Percentiles rank a stretch among this genome's conserved stretches.
phyloP scores from a whole-genome alignment of 2,329 filamentous ascomycete species.

The Aureobasidium pullulans region DNA sequence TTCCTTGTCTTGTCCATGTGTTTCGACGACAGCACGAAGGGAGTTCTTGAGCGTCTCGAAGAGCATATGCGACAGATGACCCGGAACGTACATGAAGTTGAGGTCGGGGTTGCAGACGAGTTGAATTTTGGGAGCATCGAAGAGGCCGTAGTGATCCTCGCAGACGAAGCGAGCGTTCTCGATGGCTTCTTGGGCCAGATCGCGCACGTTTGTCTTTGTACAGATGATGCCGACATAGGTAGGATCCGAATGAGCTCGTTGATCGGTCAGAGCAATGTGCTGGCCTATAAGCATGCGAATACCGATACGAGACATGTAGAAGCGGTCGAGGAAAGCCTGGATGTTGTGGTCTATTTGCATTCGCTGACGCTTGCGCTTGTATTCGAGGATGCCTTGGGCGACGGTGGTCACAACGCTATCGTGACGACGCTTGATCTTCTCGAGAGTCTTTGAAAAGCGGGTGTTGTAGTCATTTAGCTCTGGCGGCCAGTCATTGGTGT shows the following conservation, averaged over 20 bases:
- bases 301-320: conserved; percentile 99
- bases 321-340: conserved; percentile 93
- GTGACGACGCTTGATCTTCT: conserved; percentile 91
- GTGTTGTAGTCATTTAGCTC: conserved; percentile 93
- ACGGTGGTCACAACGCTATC: conserved; percentile 97
- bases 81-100: conserved; percentile 99
- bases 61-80: conserved; percentile 98
- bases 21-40: conserved; percentile 90
- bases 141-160: conserved; percentile 95
- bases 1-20: conserved; percentile 88
- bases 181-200: conserved; percentile 93
- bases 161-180: conserved; percentile 99
- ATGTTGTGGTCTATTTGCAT: conserved; percentile 99
- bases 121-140: conserved; percentile 93
- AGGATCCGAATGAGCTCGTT: conserved; percentile 79
- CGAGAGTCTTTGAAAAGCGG: conserved; percentile 77
- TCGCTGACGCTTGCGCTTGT: conserved; percentile 90
- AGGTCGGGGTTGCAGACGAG: conserved; percentile 90
- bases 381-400: conserved; percentile 94
- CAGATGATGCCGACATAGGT: conserved; percentile 98
- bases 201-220: conserved; percentile 93
- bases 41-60: conserved; percentile 99
- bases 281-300: conserved; percentile 99
- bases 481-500: conserved; percentile 82
- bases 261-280: conserved; percentile 93